Evolutionary conservation across 2,329 filamentous ascomycete species (phyloP), one percentile per base, ranked within the genome.

Genomic region (Talaromyces sp.): DNA sequence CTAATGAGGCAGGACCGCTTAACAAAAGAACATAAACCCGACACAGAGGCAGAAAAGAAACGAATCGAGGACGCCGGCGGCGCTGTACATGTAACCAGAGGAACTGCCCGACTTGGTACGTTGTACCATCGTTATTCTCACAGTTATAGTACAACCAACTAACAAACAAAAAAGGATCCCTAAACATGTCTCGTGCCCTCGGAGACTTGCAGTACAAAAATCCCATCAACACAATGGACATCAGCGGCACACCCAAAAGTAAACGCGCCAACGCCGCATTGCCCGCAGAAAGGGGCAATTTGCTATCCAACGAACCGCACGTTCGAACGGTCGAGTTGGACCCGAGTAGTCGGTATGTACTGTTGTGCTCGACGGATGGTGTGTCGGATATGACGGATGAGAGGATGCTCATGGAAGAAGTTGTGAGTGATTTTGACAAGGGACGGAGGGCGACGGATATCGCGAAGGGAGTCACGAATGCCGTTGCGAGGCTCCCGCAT

Each of bases 121-220:
- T 47, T 13, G 36, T 28, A 60, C 28, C 51, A 7, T 3, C 52
- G 17, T 55, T 28, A 47, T 8, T 8, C 1, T 30, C 6, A 30
- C 6, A 5, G 8, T 30, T 9, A 15, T 28, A 51, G 54, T 42
- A 17, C 13, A 53, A 52, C 9, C 7, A n/a, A n/a, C n/a, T n/a
- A 39, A 19, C 25, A 22, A 10, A 36, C n/a, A 13, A 15, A 17
- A 28, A 19, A 72, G 70, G 72, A 30, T 68, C 70, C 8, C 60
- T 75, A 54, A 74, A 75, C 53, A 74, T 75, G 70, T 75, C 73
- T 25, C 71, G 73, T 30, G 72, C 72, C 25, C 58, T 74, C n/a
- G 72, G 73, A 3, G 73, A 74, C 59, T 64, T 75, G 27, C 73
- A 73, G 63, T 75, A 75, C 64, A 75, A 75, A 57, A 71, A 72